These are phyloP conservation scores for Xylariaceae sp. DNA, from an alignment of 2,329 filamentous ascomycete species.

Conservation along the genomic window DNA sequence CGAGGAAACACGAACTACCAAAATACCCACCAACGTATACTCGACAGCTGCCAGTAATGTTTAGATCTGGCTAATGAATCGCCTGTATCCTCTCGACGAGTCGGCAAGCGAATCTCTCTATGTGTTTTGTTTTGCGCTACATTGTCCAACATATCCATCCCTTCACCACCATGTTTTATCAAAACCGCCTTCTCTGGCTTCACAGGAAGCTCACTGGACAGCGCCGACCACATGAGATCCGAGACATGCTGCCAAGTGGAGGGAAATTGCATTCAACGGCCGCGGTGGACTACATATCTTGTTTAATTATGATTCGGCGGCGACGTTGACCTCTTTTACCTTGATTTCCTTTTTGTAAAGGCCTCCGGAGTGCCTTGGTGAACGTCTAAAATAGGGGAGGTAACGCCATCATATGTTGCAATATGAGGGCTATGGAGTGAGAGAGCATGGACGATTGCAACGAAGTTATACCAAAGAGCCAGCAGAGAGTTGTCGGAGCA, in stretches of 20 bases:
- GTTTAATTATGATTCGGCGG: slow-evolving; percentile 57
- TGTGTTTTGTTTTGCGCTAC: slow-evolving; percentile 41
- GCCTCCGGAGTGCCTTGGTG: slow-evolving; percentile 35
- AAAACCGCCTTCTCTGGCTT: slow-evolving; percentile 31
- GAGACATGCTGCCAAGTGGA: slow-evolving; percentile 33
- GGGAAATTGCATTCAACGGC: slow-evolving; percentile 43
- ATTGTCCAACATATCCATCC: slow-evolving; percentile 33
- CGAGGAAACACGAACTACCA: slow-evolving; percentile 21
- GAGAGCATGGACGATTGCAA: slow-evolving; percentile 32
- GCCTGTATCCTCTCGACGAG: slow-evolving; percentile 38
- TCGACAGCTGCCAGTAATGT: slow-evolving; percentile 41
- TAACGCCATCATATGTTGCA: slow-evolving; percentile 26
- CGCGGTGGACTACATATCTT: slow-evolving; percentile 56
- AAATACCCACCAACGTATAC: slow-evolving; percentile 38
- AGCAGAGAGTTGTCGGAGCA: slow-evolving; percentile 21
- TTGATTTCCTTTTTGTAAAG: slow-evolving; percentile 40
- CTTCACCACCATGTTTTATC: slow-evolving; percentile 34
- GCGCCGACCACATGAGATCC: slow-evolving; percentile 33
- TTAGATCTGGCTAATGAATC: slow-evolving; percentile 44
- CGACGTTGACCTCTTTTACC: slow-evolving; percentile 39
- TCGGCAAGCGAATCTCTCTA: slow-evolving; percentile 39
- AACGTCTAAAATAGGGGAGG: slow-evolving; percentile 33
- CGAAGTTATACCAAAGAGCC: slow-evolving; percentile 34
- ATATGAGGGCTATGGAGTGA: slow-evolving; percentile 25
- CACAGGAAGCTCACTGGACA: slow-evolving; percentile 33